These are phyloP conservation scores for Aspergillus coremiiformis DNA, from an alignment of 495 filamentous ascomycete species.

Conservation along the genomic window DNA sequence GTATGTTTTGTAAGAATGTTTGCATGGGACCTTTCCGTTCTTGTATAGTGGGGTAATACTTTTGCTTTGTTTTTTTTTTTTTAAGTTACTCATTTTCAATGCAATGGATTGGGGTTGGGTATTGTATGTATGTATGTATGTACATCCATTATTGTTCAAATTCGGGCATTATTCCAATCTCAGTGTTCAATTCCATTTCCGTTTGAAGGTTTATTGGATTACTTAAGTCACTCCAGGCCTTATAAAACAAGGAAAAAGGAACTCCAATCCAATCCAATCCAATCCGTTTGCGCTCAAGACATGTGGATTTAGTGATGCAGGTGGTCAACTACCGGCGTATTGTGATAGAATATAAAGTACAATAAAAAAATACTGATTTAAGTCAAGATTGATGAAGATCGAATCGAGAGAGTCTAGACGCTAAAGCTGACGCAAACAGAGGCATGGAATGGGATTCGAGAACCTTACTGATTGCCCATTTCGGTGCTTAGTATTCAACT, in stretches of 20 bases:
- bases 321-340: no score
- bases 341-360: no score
- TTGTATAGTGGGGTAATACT: background rate
- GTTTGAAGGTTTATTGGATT: background rate
- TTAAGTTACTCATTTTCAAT: background rate
- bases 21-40: conserved; percentile 6
- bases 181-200: no score
- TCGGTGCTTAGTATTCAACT: no score
- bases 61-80: background rate
- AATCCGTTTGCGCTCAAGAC: background rate
- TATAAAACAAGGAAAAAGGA: background rate
- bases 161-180: background rate
- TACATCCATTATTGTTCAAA: no score
- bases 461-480: background rate
- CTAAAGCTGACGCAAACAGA: conserved; percentile 35
- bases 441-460: background rate
- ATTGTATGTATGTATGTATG: no score
- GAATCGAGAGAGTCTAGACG: conserved; percentile 20
- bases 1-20: background rate
- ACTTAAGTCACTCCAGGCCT: no score
- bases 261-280: background rate
- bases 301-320: background rate
- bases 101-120: no score
- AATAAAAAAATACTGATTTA: no score
- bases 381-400: background rate